These are phyloP conservation scores for Eucalyptus victrix DNA, from an alignment of 345 rosid species.

Conservation along the genomic window DNA sequence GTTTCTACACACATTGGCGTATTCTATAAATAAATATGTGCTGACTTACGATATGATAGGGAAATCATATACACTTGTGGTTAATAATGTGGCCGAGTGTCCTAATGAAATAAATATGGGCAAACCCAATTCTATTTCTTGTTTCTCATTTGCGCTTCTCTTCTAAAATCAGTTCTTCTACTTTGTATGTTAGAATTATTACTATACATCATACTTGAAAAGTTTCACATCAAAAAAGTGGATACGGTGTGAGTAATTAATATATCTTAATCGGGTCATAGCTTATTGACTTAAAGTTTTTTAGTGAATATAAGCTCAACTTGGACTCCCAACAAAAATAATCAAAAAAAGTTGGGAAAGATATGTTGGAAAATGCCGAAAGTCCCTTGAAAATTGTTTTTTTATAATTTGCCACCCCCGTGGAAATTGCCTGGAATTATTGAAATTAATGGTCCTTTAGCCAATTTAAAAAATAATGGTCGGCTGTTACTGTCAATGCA, in stretches of 20 bases:
- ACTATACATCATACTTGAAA: fast-evolving
- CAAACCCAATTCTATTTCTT: background rate
- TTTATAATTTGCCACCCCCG: background rate
- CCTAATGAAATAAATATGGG: background rate
- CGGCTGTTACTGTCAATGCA: background rate
- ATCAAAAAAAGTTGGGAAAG: background rate
- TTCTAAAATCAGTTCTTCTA: background rate
- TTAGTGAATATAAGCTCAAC: no score
- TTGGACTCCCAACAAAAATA: no score
- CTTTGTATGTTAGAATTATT: background rate
- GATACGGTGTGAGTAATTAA: no score
- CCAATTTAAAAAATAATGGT: background rate
- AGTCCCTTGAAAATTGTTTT: background rate
- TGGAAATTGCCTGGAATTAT: background rate
- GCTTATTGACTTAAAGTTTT: fast-evolving
- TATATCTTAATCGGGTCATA: fast-evolving
- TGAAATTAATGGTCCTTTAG: background rate
- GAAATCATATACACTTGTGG: background rate
- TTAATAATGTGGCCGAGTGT: background rate
- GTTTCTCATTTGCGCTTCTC: background rate
- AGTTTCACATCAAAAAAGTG: no score
- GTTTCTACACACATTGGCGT: background rate
- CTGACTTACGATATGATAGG: background rate
- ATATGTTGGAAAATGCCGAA: background rate
- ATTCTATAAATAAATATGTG: background rate